Evolutionary conservation across 495 filamentous ascomycete genomes (phyloP).

Genomic region (Podospora bellae-mahoneyi): DNA sequence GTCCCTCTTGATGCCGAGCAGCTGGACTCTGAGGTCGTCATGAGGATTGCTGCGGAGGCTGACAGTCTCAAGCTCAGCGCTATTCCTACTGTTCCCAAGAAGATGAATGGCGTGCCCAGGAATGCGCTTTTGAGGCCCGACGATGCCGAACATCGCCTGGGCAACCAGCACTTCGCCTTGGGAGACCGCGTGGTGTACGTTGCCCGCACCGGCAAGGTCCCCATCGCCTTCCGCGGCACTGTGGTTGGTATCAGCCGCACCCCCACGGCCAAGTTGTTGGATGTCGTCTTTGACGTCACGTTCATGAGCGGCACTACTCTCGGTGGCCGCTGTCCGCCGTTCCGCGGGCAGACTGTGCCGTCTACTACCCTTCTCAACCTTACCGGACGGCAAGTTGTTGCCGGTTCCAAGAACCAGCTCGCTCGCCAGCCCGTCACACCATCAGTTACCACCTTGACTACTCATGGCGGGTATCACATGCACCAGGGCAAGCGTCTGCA

Average conservation of each 20-base stretch:
- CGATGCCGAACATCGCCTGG: slow-evolving; percentile 86
- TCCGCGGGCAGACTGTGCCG: slow-evolving; percentile 90
- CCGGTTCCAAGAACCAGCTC: slow-evolving; percentile 63
- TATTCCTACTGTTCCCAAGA: slow-evolving; percentile 43
- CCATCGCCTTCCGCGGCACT: slow-evolving; percentile 86
- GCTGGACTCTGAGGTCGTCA: slow-evolving; percentile 85
- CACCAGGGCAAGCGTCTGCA: slow-evolving; percentile 58
- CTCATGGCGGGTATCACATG: slow-evolving; percentile 56
- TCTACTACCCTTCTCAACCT: slow-evolving; percentile 82
- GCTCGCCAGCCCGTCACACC: slow-evolving; percentile 54
- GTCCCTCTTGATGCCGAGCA: slow-evolving; percentile 95
- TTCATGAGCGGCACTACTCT: slow-evolving; percentile 97
- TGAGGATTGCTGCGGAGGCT: slow-evolving; percentile 72
- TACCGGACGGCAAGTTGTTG: slow-evolving; percentile 73
- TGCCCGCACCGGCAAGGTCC: slow-evolving; percentile 89
- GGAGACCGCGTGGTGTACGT: slow-evolving; percentile 93
- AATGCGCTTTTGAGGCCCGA: slow-evolving; percentile 83
- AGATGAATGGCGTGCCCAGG: slow-evolving; percentile 75
- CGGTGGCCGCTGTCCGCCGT: slow-evolving; percentile 85
- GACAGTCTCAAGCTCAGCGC: slow-evolving; percentile 54
- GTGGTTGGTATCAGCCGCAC: slow-evolving; percentile 89
- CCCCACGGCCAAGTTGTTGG: slow-evolving; percentile 72
- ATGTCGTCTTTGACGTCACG: slow-evolving; percentile 86
- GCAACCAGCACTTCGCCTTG: slow-evolving; percentile 76
- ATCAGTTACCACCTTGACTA: slow-evolving; percentile 58